A percentile compares a stretch with the other conserved stretches of the same genome.
Conservation (phyloP, 306 rosid genomes). For the Adenanthera pavonina region DNA sequence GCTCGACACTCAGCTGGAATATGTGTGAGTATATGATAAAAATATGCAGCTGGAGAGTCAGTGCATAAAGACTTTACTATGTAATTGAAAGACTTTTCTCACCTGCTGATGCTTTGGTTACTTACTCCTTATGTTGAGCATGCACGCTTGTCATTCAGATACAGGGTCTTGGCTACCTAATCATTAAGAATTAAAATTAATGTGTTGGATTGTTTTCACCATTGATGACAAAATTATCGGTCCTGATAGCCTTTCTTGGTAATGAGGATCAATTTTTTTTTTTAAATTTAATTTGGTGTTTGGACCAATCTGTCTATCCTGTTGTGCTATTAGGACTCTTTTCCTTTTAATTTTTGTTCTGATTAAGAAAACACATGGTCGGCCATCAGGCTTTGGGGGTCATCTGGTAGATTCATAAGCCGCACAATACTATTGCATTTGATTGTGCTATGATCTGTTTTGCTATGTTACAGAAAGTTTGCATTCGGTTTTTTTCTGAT, state of each 20-base stretch:
- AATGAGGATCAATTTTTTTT: slow-evolving; percentile 24
- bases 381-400: slow-evolving; percentile 9
- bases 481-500: slow-evolving; percentile 21
- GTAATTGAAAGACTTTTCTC: slow-evolving; percentile 15
- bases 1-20: slow-evolving; percentile 7
- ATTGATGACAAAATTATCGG: background rate
- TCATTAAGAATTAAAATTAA: background rate
- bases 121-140: background rate
- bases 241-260: slow-evolving; percentile 16
- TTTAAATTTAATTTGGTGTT: slow-evolving; percentile 17
- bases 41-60: slow-evolving; percentile 11
- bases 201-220: slow-evolving; percentile 3
- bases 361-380: slow-evolving; percentile 11
- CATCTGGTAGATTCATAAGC: slow-evolving; percentile 24
- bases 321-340: slow-evolving; percentile 20
- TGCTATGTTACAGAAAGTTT: slow-evolving; percentile 18
- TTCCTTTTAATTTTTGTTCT: slow-evolving; percentile 5
- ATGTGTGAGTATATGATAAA: background rate
- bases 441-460: background rate
- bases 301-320: slow-evolving; percentile 19
- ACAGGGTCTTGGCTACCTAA: background rate
- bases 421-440: background rate
- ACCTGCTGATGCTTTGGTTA: slow-evolving; percentile 19
- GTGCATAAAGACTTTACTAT: background rate
- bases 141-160: background rate